A percentile compares a stretch with the other conserved stretches of the same genome.
Evolutionary conservation across 176 grass and related monocot genomes (phyloP).

Genomic region (Tillandsia fasciculata): DNA sequence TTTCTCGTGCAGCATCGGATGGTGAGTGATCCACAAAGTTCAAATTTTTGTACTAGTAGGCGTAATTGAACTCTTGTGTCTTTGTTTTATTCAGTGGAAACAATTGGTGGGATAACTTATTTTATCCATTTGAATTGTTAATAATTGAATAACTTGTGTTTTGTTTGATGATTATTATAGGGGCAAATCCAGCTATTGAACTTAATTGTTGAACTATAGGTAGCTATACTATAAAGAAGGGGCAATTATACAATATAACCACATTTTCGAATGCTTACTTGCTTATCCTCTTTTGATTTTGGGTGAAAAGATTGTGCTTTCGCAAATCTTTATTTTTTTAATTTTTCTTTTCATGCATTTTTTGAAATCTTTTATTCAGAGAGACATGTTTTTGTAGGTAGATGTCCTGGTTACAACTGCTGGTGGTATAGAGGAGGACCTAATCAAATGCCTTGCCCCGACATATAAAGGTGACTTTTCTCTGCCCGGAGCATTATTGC

Average conservation of each 20-base stretch:
- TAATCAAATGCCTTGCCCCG: constrained; percentile 88
- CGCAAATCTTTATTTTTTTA: neutral
- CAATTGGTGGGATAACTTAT: neutral
- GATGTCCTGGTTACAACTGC: constrained; percentile 94
- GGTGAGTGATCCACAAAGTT: constrained; percentile 40
- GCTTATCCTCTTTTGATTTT: neutral
- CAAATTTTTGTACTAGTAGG: neutral
- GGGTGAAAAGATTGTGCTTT: neutral
- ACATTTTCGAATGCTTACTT: too few species aligned
- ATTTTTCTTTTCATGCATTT: neutral
- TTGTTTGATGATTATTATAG: too few species aligned
- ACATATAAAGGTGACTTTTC: constrained; percentile 83
- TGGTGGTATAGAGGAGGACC: constrained; percentile 93
- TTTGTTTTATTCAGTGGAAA: neutral
- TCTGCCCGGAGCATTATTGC: constrained; percentile 51
- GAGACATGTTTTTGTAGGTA: constrained; percentile 32
- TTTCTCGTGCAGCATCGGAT: constrained; percentile 85
- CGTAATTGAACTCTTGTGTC: too few species aligned
- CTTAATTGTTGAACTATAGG: too few species aligned
- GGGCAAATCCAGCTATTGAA: too few species aligned
- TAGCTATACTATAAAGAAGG: too few species aligned
- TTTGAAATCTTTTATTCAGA: neutral
- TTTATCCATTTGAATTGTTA: neutral
- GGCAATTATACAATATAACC: too few species aligned
- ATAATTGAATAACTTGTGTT: too few species aligned